Base-by-base conservation (phyloP, 371 early-diverging fungal genomes). In the Choanephora cucurbitarum region DNA sequence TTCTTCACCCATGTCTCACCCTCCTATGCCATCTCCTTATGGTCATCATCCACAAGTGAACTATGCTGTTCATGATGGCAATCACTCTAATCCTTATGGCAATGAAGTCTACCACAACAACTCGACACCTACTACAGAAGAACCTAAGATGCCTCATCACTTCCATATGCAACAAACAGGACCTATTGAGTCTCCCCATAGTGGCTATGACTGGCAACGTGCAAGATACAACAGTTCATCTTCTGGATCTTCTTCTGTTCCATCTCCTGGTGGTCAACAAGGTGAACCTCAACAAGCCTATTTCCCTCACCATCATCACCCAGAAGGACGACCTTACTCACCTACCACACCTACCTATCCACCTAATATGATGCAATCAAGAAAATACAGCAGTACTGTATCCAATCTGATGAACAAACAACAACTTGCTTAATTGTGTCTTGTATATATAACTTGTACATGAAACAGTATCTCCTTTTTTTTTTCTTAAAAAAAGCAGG, bases 191-290 rank as follows among this genome's bases (percentile, higher is more conserved):
- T 53, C 50, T 4, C 63, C 55, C 44, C 50, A 57, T 21, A 50
- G 43, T 39, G 45, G 51, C 7, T 57, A 57, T 37, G 63, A 62
- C 44, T 62, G 63, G 63, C 63, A 62, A 31, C 43, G 64, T 32
- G 58, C 64, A 23, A 24, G 64, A 45, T 64, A 64, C 21, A 58
- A 64, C 8, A 64, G 64, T 23, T 41, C 64, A 0, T 64, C 64
- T 21, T 58, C 64, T 42, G 62, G 62, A 2, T 58, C 64, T 32
- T 58, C 64, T n/a, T 58, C 64, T 44, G 55, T 41, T 3, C 53
- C 64, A 39, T 58, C 58, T 6, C 64, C 64, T 9, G 49, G 53
- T 45, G 34, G 40, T 17, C 63, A 57, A n/a, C 49, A 53, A 4
- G n/a, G 34, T 45, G 32, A 43, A 13, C 19, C 23, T 17, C 60